Conservation (phyloP, 2,329 filamentous ascomycete species). For the Chrysoporthe cubensis region DNA sequence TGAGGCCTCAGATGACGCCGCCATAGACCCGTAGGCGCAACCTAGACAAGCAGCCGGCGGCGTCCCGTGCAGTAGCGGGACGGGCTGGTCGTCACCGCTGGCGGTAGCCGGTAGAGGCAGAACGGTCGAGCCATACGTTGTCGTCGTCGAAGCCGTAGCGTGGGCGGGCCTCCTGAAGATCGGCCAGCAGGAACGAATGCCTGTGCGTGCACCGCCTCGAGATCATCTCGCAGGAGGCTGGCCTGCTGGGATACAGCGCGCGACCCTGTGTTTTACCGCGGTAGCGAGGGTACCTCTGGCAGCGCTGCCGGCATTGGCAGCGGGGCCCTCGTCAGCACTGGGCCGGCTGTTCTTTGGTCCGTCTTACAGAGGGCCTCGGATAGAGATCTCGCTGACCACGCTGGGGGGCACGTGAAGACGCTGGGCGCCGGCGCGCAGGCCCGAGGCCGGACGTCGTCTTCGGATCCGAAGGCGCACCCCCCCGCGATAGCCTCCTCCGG, state of each 20-base stretch:
- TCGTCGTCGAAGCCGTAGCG: background rate
- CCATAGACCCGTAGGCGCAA: background rate
- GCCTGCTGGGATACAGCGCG: too few species aligned
- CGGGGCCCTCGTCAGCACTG: background rate
- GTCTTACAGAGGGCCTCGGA: constrained; percentile 3
- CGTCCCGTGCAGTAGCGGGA: background rate
- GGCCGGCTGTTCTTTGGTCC: constrained; percentile 17
- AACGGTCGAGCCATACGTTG: background rate
- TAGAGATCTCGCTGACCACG: background rate
- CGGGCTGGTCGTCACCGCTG: background rate
- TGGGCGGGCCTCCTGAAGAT: too few species aligned
- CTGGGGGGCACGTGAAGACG: background rate
- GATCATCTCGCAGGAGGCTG: too few species aligned
- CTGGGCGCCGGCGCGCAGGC: background rate
- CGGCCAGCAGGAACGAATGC: background rate
- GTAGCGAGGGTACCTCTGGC: too few species aligned
- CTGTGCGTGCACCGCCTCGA: background rate
- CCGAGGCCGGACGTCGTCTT: background rate
- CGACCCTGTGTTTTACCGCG: too few species aligned
- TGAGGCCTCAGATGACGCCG: background rate
- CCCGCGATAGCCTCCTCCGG: background rate
- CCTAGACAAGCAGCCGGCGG: background rate
- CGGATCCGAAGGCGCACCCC: background rate
- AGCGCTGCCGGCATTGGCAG: background rate
- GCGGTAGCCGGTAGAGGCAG: background rate